Percentiles rank a stretch among this genome's conserved stretches.
phyloP scores from a whole-genome alignment of 2,329 filamentous ascomycete genomes.

The Bipolaris cookei region DNA sequence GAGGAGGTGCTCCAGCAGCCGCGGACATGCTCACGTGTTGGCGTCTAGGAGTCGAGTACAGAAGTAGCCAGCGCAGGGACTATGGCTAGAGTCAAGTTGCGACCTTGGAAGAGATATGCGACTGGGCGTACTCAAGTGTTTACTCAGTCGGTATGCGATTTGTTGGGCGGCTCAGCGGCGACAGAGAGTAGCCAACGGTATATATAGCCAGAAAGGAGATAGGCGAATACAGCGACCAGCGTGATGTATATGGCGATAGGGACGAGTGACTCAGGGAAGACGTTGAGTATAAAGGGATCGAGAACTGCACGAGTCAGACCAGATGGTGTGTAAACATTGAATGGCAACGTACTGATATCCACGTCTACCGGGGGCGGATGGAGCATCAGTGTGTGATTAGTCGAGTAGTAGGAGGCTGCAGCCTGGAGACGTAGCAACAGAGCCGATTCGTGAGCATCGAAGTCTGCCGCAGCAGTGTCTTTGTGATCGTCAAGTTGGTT shows the following conservation, averaged over 20 bases:
- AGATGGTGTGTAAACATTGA: background rate
- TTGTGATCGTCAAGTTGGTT: slow-evolving; percentile 40
- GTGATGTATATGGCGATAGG: slow-evolving; percentile 74
- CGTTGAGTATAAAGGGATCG: slow-evolving; percentile 81
- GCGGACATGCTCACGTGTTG: slow-evolving; percentile 28
- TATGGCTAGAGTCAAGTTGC: background rate
- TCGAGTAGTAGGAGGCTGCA: slow-evolving; percentile 84
- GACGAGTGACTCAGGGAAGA: slow-evolving; percentile 77
- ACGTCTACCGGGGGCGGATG: slow-evolving; percentile 74
- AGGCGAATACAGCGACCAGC: slow-evolving; percentile 62
- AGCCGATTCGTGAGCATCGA: slow-evolving; percentile 54
- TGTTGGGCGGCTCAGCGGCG: slow-evolving; percentile 27
- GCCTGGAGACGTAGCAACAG: slow-evolving; percentile 77
- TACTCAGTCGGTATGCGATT: slow-evolving; percentile 44
- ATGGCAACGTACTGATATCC: slow-evolving; percentile 65
- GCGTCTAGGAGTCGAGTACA: background rate
- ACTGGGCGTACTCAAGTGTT: background rate
- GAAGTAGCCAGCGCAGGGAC: background rate
- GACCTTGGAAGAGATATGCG: background rate
- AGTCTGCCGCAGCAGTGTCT: slow-evolving; percentile 1
- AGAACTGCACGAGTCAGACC: slow-evolving; percentile 62
- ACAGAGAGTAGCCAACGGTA: slow-evolving; percentile 40
- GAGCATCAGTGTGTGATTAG: slow-evolving; percentile 75
- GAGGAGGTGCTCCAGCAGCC: slow-evolving; percentile 27
- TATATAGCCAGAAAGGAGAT: slow-evolving; percentile 57